Evolutionary conservation across 345 rosid species (phyloP).

Genomic region (Syzygium aqueum): DNA sequence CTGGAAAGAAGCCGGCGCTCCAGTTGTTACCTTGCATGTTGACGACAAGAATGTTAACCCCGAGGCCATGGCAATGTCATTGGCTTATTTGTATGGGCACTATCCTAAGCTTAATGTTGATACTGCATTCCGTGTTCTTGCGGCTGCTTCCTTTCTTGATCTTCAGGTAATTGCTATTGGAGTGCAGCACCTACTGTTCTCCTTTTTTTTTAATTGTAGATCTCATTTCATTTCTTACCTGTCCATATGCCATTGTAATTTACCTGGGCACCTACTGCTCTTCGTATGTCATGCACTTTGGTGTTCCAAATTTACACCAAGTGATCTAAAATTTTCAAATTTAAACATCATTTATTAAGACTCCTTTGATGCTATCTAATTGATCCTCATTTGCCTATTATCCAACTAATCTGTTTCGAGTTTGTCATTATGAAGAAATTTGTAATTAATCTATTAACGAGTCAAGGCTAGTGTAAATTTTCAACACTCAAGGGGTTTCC

Average conservation of each 20-base stretch:
- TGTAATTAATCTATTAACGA: not conserved
- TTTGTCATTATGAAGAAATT: not conserved
- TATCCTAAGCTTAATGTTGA: constrained; percentile 81
- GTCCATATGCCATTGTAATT: not conserved
- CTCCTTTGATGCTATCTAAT: not conserved
- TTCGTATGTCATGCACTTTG: not conserved
- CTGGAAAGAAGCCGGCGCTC: constrained; percentile 93
- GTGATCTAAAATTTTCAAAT: not conserved
- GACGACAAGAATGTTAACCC: constrained; percentile 91
- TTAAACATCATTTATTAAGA: not conserved
- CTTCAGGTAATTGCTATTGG: constrained; percentile 56
- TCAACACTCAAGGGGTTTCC: not conserved
- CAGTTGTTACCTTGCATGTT: constrained; percentile 56
- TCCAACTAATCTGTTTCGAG: not conserved
- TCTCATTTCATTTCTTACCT: not conserved
- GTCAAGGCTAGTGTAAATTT: not conserved
- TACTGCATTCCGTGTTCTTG: constrained; percentile 87
- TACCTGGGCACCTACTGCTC: not conserved
- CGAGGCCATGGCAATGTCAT: constrained; percentile 72
- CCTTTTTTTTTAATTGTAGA: not conserved
- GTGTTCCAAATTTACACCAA: not conserved
- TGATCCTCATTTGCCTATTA: not conserved
- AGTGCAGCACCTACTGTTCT: not conserved
- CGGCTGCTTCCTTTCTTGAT: constrained; percentile 97
- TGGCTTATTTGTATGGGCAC: constrained; percentile 86